Evolutionary conservation across 148 eudicot genomes (phyloP).

Genomic region (Fagopyrum esculentum): DNA sequence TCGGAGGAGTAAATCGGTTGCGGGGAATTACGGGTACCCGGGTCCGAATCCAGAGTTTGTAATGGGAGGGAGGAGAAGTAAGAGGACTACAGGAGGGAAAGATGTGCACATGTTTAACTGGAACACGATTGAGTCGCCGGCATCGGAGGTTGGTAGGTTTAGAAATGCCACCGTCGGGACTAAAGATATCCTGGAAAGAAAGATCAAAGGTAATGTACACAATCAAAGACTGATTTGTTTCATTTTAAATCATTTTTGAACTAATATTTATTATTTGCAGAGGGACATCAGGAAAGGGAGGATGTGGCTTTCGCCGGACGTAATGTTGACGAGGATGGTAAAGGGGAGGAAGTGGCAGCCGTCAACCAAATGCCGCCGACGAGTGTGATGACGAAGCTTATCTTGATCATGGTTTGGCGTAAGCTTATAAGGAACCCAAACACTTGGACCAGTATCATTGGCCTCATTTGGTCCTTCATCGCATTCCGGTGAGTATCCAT

Average conservation of each 20-base stretch:
- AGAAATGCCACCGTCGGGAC: slow-evolving; percentile 53
- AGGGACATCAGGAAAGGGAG: background rate
- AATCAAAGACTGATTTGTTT: no score
- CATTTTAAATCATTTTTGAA: no score
- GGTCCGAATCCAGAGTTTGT: slow-evolving; percentile 59
- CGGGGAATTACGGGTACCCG: slow-evolving; percentile 16
- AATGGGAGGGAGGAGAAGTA: slow-evolving; percentile 15
- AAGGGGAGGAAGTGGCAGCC: background rate
- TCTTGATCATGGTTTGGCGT: slow-evolving; percentile 65
- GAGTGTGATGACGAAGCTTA: slow-evolving; percentile 56
- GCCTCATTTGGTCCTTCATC: slow-evolving; percentile 51
- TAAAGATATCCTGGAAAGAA: slow-evolving; percentile 32
- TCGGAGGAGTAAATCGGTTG: slow-evolving; percentile 23
- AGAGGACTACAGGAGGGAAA: slow-evolving; percentile 49
- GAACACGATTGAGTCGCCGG: slow-evolving; percentile 82
- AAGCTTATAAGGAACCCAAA: slow-evolving; percentile 65
- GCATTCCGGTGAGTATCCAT: slow-evolving; percentile 27
- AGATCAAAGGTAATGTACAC: background rate
- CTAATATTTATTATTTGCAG: background rate
- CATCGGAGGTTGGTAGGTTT: slow-evolving; percentile 66
- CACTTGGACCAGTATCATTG: slow-evolving; percentile 60
- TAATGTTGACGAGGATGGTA: background rate
- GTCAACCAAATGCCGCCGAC: slow-evolving; percentile 54
- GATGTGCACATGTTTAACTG: slow-evolving; percentile 93
- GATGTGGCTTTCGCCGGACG: background rate